These are phyloP conservation scores for Mycotypha africana DNA, from an alignment of 371 early-diverging fungal genomes.

Conservation along the genomic window DNA sequence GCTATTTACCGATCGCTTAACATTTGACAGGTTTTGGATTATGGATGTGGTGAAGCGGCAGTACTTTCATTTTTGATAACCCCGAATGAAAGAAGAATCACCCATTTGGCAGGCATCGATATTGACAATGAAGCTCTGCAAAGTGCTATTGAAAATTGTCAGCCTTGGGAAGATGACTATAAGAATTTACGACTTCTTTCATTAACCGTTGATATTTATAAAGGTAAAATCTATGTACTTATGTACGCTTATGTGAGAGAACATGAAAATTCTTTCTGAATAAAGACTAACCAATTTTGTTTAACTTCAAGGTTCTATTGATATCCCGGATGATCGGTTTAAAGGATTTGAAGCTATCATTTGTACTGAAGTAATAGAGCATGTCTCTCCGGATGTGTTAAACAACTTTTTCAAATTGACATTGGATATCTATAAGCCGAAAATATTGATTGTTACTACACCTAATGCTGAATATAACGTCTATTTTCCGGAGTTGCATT, in stretches of 20 bases:
- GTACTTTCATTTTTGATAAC: conserved; percentile 53
- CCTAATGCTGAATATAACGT: conserved; percentile 91
- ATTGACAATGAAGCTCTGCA: conserved; percentile 32
- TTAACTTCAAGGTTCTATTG: conserved; percentile 39
- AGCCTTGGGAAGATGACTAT: conserved; percentile 50
- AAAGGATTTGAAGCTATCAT: conserved; percentile 53
- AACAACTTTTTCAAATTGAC: conserved; percentile 50
- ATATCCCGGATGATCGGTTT: conserved; percentile 35
- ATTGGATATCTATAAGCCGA: conserved; percentile 65
- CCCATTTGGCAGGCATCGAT: conserved; percentile 61
- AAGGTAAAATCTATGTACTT: conserved; percentile 28
- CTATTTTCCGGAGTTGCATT: conserved; percentile 68
- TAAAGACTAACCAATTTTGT: background rate
- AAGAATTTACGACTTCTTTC: conserved; percentile 38
- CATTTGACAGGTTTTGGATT: conserved; percentile 57
- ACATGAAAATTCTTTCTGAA: too few relatives aligned
- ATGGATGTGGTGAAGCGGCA: conserved; percentile 74
- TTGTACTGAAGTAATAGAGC: conserved; percentile 77
- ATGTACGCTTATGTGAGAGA: background rate
- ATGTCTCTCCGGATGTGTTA: conserved; percentile 56
- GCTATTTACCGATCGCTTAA: background rate
- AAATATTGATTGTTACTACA: conserved; percentile 63
- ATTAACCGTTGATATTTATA: conserved; percentile 47
- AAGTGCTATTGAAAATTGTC: conserved; percentile 42
- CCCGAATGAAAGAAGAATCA: conserved; percentile 32